Percentiles rank a stretch among this genome's conserved stretches.
Conservation (phyloP, 2,329 filamentous ascomycete species). For the Rhexocercosporidium sp. region DNA sequence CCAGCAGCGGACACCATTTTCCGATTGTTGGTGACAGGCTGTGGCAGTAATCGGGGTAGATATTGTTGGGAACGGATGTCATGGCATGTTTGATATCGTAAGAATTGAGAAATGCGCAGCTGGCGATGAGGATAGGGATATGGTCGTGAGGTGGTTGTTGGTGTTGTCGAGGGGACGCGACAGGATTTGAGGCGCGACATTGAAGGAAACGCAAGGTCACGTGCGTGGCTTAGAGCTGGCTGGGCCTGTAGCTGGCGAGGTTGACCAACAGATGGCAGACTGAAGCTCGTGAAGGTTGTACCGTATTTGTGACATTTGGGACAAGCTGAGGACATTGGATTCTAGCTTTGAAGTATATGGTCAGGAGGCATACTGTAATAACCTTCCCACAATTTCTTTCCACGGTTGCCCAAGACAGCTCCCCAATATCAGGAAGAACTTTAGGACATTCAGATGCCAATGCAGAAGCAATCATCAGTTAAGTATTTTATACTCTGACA, state of each 20-base stretch:
- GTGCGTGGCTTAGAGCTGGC: background rate
- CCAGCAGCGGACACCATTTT: slow-evolving; percentile 62
- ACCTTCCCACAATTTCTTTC: background rate
- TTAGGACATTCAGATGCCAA: background rate
- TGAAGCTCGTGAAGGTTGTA: background rate
- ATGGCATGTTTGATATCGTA: slow-evolving; percentile 52
- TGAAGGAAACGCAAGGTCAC: slow-evolving; percentile 14
- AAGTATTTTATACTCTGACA: background rate
- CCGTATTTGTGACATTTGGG: too few relatives aligned
- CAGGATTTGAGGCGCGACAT: background rate
- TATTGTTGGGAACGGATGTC: slow-evolving; percentile 44
- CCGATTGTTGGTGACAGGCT: slow-evolving; percentile 64
- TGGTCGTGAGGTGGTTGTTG: background rate
- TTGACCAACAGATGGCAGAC: background rate
- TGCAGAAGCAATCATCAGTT: background rate
- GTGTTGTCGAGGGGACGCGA: slow-evolving; percentile 26
- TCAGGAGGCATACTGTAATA: background rate
- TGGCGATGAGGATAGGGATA: slow-evolving; percentile 10
- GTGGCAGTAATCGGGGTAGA: slow-evolving; percentile 69
- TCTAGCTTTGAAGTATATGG: too few relatives aligned
- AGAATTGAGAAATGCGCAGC: background rate
- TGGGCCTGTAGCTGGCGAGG: background rate
- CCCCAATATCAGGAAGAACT: background rate
- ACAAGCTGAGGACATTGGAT: too few relatives aligned
- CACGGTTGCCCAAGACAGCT: background rate